These are phyloP conservation scores for Ananas comosus DNA, from an alignment of 176 grass and related monocot genomes.

Conservation along the genomic window DNA sequence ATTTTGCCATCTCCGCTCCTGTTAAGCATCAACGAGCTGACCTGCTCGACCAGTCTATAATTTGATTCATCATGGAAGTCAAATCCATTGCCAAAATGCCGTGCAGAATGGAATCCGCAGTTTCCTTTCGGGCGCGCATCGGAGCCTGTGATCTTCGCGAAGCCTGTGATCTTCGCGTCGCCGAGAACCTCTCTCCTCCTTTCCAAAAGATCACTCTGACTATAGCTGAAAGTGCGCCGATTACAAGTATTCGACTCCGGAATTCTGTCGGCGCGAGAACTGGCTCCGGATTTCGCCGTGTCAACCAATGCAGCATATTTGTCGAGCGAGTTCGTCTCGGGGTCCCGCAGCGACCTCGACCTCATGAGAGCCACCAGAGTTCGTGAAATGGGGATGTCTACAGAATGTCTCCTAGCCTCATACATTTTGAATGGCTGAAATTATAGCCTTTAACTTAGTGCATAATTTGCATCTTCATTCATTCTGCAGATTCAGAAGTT, in stretches of 20 bases:
- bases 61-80: background rate
- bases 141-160: background rate
- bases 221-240: slow-evolving; percentile 62
- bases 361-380: slow-evolving; percentile 70
- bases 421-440: slow-evolving; percentile 35
- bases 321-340: slow-evolving; percentile 81
- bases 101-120: background rate
- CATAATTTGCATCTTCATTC: slow-evolving; percentile 21
- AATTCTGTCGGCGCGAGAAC: slow-evolving; percentile 33
- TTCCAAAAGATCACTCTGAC: slow-evolving; percentile 34
- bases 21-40: background rate
- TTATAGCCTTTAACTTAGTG: background rate
- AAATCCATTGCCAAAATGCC: background rate
- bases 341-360: slow-evolving; percentile 89
- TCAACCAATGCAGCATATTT: slow-evolving; percentile 58
- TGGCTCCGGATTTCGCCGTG: slow-evolving; percentile 52
- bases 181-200: slow-evolving; percentile 48
- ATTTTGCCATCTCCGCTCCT: background rate
- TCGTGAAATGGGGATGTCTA: slow-evolving; percentile 83
- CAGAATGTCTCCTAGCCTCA: slow-evolving; percentile 71
- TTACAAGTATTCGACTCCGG: slow-evolving; percentile 31
- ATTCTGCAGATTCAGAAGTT: background rate
- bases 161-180: too few relatives aligned
- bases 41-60: background rate
- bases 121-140: background rate